phyloP scores from a whole-genome alignment of 352 stramenopile species.

The Thalassiosira exigua region DNA sequence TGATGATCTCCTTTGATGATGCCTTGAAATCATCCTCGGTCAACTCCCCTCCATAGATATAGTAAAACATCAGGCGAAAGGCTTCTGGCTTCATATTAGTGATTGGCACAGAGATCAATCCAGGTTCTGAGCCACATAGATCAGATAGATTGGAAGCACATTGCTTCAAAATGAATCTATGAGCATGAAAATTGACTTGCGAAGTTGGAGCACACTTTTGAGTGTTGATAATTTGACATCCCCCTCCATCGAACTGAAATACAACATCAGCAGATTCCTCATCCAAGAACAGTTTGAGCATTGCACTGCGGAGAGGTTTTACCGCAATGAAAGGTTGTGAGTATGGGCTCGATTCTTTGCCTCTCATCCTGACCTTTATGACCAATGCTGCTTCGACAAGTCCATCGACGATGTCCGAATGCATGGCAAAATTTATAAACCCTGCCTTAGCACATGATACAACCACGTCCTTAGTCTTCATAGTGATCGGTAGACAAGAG shows the following conservation, averaged over 20 bases:
- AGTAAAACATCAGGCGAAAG: slow-evolving; percentile 4
- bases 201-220: not conserved
- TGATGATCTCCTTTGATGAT: not conserved
- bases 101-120: not conserved
- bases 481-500: too few species aligned
- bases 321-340: not conserved
- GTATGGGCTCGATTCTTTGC: not conserved
- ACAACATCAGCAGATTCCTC: not conserved
- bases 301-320: not conserved
- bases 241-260: not conserved
- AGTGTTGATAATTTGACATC: not conserved
- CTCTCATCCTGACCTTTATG: not conserved
- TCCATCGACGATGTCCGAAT: too few species aligned
- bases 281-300: slow-evolving; percentile 3
- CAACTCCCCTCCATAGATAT: not conserved
- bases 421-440: too few species aligned
- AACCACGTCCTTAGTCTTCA: too few species aligned
- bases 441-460: too few species aligned
- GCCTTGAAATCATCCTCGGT: not conserved
- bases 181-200: slow-evolving; percentile 6
- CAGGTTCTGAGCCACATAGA: not conserved
- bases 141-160: not conserved
- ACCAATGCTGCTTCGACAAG: not conserved
- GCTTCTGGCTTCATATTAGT: not conserved
- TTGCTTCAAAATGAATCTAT: slow-evolving; percentile 6